Base-by-base conservation (phyloP, 352 stramenopile genomes). In the Globisporangium heterothallicum region DNA sequence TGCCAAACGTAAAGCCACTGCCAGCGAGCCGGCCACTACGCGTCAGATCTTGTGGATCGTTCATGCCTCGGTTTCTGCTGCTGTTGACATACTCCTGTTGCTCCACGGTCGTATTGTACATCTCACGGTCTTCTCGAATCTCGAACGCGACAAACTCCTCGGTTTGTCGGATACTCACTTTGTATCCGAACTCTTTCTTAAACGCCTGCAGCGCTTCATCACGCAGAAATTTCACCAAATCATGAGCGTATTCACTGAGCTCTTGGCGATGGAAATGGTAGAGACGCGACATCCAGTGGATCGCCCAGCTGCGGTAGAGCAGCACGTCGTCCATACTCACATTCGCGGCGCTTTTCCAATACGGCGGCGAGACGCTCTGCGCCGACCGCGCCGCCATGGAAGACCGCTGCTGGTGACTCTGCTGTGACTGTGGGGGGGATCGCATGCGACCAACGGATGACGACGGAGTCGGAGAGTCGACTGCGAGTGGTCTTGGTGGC, bases 181-280 rank as follows among this genome's bases (percentile, higher is more conserved):
- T 75, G 64, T 87, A 87, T 18, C 76, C 76, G 38, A 81, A 80
- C 58, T 84, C 74, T 42, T 69, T 62, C 30, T 62, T 64, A 40
- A 63, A 77, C n/a, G 58, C 54, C 14, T 60, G 59, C 34, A 81
- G 34, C 47, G 68, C 74, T n/a, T 67, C 63, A 10, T 74, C 67
- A 27, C 78, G 76, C 43, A 86, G 53, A 36, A 72, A 72, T 53
- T 87, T 88, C 45, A 87, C 70, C 41, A 87, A 56, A 40, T 85
- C 76, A 48, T 82, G 73, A 35, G 74, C 76, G 49, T 87, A 85
- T 21, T 60, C 51, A 32, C 72, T 74, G 24, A 87, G 64, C 55
- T 77, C 29, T 1, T 72, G 58, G 27, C 50, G 55, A 12, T 65
- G 66, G 58, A 87, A 85, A 45, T 78, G 72, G 56, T 79, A 84